Percentiles rank a stretch among this genome's conserved stretches.
phyloP scores from a whole-genome alignment of 1,284 basidiomycete species.

The Peniophora sp. region DNA sequence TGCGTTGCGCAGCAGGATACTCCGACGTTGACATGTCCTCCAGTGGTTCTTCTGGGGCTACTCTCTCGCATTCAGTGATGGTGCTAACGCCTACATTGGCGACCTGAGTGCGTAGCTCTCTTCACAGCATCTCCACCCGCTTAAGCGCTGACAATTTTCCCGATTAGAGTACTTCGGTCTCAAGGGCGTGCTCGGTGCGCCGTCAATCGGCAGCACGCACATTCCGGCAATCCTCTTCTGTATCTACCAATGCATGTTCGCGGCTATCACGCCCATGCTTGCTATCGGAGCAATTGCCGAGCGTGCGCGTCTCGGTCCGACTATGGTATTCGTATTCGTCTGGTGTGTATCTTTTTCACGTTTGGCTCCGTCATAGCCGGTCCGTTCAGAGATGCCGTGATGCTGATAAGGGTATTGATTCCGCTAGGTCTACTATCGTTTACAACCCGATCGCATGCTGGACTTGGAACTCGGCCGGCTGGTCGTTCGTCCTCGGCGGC shows the following conservation, averaged over 20 bases:
- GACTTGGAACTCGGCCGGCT: conserved; percentile 91
- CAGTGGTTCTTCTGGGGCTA: conserved; percentile 16
- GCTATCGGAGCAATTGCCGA: conserved; percentile 92
- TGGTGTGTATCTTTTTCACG: conserved; percentile 33
- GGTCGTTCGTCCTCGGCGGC: conserved; percentile 73
- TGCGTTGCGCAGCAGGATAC: not conserved
- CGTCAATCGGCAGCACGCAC: conserved; percentile 63
- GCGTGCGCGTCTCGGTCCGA: conserved; percentile 80
- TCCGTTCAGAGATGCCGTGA: no score
- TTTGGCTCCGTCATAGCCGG: no score
- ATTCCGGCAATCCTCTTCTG: conserved; percentile 85
- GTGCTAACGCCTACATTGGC: conserved; percentile 36
- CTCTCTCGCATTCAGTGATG: conserved; percentile 40
- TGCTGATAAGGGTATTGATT: not conserved
- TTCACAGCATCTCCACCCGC: not conserved
- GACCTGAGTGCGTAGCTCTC: conserved; percentile 20
- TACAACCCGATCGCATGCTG: conserved; percentile 92
- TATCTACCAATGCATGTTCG: conserved; percentile 89
- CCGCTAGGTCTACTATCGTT: conserved; percentile 70
- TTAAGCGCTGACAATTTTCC: conserved; percentile 7
- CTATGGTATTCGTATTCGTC: conserved; percentile 83
- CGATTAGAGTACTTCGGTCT: conserved; percentile 69
- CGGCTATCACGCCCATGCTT: conserved; percentile 77
- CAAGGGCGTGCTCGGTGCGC: conserved; percentile 70
- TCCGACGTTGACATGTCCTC: not conserved